Percentiles rank a stretch among this genome's conserved stretches.
phyloP scores from a whole-genome alignment of 768 basidiomycete genomes.

The Naematelia aurantialba region DNA sequence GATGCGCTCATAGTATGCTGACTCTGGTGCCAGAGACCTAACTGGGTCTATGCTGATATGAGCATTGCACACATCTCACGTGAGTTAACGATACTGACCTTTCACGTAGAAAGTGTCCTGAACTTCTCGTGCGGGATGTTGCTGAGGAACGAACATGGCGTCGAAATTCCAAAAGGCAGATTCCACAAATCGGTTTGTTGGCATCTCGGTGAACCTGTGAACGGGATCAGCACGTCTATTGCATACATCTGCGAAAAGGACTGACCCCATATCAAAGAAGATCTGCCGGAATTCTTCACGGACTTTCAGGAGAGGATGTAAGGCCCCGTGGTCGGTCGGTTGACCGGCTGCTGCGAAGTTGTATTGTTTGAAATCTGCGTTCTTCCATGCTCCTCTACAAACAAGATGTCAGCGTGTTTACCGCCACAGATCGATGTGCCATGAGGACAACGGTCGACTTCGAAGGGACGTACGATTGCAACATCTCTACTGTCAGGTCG shows the following conservation, averaged over 20 bases:
- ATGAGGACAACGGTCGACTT: not conserved
- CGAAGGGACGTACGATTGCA: slow-evolving; percentile 66
- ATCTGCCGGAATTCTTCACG: slow-evolving; percentile 95
- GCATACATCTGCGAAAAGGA: slow-evolving; percentile 6
- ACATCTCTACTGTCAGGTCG: slow-evolving; percentile 92
- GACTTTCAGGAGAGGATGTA: slow-evolving; percentile 95
- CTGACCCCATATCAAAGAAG: slow-evolving; percentile 98
- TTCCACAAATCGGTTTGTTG: slow-evolving; percentile 90
- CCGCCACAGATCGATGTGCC: not conserved
- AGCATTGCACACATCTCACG: not conserved
- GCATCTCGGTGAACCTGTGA: slow-evolving; percentile 95
- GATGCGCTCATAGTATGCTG: slow-evolving; percentile 80
- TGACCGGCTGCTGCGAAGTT: slow-evolving; percentile 97
- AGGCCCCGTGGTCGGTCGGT: slow-evolving; percentile 80
- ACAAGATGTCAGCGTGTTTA: not conserved
- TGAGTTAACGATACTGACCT: slow-evolving; percentile 54
- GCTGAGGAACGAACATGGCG: slow-evolving; percentile 94
- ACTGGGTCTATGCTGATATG: slow-evolving; percentile 63
- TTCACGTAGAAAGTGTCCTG: slow-evolving; percentile 99
- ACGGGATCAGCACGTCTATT: not conserved
- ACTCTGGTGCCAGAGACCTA: slow-evolving; percentile 67
- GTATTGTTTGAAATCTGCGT: slow-evolving; percentile 90
- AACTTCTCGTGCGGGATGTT: slow-evolving; percentile 94
- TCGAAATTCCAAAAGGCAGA: slow-evolving; percentile 99
- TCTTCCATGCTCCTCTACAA: slow-evolving; percentile 86